Conservation (phyloP, 352 stramenopile genomes). For the Pythium inflatum region DNA sequence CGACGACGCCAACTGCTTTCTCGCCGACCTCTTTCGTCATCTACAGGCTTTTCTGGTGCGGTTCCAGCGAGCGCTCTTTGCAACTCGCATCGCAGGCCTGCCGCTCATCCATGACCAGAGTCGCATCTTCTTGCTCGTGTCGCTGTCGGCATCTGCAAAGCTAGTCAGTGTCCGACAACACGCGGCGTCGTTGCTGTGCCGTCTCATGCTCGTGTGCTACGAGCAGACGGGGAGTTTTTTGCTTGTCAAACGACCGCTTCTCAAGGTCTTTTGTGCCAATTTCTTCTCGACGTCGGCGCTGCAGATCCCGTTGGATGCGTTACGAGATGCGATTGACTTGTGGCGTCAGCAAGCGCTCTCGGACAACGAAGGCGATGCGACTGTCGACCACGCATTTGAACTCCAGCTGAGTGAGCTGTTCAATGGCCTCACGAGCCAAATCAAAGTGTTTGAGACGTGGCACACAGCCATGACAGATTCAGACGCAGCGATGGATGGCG, state of each 20-base stretch:
- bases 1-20: constrained; percentile 39
- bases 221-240: constrained; percentile 68
- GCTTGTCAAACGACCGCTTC: constrained; percentile 49
- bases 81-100: constrained; percentile 46
- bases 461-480: constrained; percentile 38
- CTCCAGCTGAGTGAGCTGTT: constrained; percentile 53
- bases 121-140: constrained; percentile 51
- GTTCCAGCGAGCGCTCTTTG: constrained; percentile 64
- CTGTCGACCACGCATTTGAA: constrained; percentile 36
- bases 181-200: constrained; percentile 49
- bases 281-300: constrained; percentile 45
- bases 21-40: constrained; percentile 55
- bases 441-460: constrained; percentile 68
- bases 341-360: constrained; percentile 47
- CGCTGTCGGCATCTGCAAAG: constrained; percentile 50
- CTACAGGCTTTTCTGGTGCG: constrained; percentile 50
- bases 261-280: constrained; percentile 48
- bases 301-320: constrained; percentile 36
- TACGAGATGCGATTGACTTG: constrained; percentile 58
- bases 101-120: constrained; percentile 58
- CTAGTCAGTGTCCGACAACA: constrained; percentile 35
- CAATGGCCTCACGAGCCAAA: constrained; percentile 55
- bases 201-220: constrained; percentile 56
- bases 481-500: constrained; percentile 35
- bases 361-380: not conserved